Conservation (phyloP, 73 alveolate species). For the Loxodes magnus region DNA sequence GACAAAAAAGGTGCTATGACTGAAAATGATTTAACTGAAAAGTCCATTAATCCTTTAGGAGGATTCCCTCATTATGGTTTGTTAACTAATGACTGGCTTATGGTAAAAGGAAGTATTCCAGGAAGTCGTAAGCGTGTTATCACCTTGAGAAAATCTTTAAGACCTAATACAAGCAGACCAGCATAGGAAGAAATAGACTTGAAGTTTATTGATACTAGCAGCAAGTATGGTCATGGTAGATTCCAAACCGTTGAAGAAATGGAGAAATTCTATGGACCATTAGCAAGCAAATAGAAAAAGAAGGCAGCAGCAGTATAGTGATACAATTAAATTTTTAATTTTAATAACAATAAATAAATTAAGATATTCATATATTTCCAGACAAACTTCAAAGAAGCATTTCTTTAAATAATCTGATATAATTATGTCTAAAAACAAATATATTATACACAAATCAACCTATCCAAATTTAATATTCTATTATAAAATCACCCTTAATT, state of each 20-base stretch:
- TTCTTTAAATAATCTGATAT: too few relatives aligned
- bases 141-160: slow-evolving; percentile 94
- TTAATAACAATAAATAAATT: too few relatives aligned
- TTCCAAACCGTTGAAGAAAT: slow-evolving; percentile 99
- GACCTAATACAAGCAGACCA: slow-evolving; percentile 63
- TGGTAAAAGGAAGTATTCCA: slow-evolving; percentile 97
- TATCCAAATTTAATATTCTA: too few relatives aligned
- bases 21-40: slow-evolving; percentile 93
- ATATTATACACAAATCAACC: too few relatives aligned
- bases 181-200: slow-evolving; percentile 87
- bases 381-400: too few relatives aligned
- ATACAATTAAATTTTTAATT: too few relatives aligned
- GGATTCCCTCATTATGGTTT: slow-evolving; percentile 99
- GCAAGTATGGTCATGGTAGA: slow-evolving; percentile 99
- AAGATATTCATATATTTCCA: too few relatives aligned
- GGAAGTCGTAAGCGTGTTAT: slow-evolving; percentile 98
- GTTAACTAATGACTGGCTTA: slow-evolving; percentile 94
- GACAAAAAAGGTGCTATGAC: slow-evolving; percentile 96
- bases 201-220: slow-evolving; percentile 99
- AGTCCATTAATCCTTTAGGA: slow-evolving; percentile 98
- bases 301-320: too few relatives aligned
- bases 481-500: too few relatives aligned
- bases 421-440: too few relatives aligned
- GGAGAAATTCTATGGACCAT: slow-evolving; percentile 94
- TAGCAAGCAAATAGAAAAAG: slow-evolving; percentile 31